Base-by-base conservation (phyloP, 495 filamentous ascomycete species). In the Pseudomonodictys pantanalensis region DNA sequence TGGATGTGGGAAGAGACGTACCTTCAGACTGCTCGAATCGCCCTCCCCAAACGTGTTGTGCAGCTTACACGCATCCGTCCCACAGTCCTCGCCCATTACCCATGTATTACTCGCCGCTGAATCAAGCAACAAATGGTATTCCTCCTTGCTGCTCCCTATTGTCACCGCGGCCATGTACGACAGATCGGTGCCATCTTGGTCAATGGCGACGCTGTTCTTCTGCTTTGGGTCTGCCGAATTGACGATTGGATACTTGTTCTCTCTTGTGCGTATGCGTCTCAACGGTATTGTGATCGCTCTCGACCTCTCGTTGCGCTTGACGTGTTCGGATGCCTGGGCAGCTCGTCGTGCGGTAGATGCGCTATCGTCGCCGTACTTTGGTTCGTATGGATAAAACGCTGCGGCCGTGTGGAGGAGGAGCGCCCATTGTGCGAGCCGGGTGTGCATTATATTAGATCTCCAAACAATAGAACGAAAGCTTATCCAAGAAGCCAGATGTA, bases 101-200 rank as follows among this genome's bases (percentile, higher is more conserved):
- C 90, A 95, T 9, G 83, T 88, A 65, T 85, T 86, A 20, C 83
- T 80, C 8, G 88, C 86, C 22, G 89, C 90, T 15, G 88, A 89
- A 69, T 95, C 90, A 28, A 95, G 66, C 35, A 90, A 79, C 78
- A 95, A 82, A 71, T 83, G 84, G 68, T 91, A 76, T 6, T 79
- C 72, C 60, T 86, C 82, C 33, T 77, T 72, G 26, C 79, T 69
- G 0, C 87, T 84, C 38, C 90, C 90, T 44, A 93, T 77, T 38
- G 75, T 68, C n/a, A 87, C 80, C 30, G 81, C 69, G 20, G 83
- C 70, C 65, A 95, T 90, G 76, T 95, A 95, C 6, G 86, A 86
- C 56, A 80, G 86, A 71, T 93, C 89, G 25, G 78, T 79, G 2
- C 87, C 88, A 72, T 90, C 86, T 70, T 93, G 86, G 66, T 86